Conservation (phyloP, 192 early-diverging fungal species). For the Coemansia sp. region DNA sequence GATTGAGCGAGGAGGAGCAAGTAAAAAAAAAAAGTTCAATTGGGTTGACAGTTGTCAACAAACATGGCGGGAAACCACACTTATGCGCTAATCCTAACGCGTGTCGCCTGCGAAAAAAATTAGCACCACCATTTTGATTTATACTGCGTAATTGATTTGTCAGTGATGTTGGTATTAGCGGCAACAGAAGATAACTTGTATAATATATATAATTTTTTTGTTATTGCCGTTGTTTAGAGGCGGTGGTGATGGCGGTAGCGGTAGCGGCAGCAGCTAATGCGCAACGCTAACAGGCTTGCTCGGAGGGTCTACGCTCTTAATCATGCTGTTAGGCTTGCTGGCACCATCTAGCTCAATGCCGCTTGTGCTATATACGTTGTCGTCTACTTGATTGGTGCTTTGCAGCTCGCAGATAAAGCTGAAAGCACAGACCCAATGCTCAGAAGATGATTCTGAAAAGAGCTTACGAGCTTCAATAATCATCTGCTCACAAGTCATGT, state of each 20-base stretch:
- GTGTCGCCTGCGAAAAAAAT: not conserved
- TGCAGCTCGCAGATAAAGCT: constrained; percentile 39
- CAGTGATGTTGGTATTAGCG: not conserved
- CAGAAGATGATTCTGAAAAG: constrained; percentile 11
- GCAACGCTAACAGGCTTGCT: not conserved
- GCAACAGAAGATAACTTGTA: not conserved
- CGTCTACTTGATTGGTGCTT: constrained; percentile 18
- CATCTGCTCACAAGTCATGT: constrained; percentile 22
- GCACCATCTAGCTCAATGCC: not conserved
- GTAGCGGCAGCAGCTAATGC: not conserved
- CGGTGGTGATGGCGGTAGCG: too few species aligned
- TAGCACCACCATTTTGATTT: not conserved
- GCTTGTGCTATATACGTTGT: not conserved
- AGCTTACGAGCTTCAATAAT: constrained; percentile 18
- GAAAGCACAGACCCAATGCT: constrained; percentile 31
- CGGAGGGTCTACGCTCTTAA: not conserved
- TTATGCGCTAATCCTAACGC: not conserved
- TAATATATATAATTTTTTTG: not conserved
- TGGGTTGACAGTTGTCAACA: not conserved
- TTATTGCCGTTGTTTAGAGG: not conserved
- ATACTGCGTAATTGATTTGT: not conserved
- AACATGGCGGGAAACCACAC: too few species aligned
- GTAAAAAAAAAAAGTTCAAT: not conserved
- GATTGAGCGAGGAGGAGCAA: not conserved
- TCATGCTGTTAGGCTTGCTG: not conserved